Percentiles rank a stretch among this genome's conserved stretches.
Conservation (phyloP, 1,284 basidiomycete genomes). For the Mycosarcoma maydis region DNA sequence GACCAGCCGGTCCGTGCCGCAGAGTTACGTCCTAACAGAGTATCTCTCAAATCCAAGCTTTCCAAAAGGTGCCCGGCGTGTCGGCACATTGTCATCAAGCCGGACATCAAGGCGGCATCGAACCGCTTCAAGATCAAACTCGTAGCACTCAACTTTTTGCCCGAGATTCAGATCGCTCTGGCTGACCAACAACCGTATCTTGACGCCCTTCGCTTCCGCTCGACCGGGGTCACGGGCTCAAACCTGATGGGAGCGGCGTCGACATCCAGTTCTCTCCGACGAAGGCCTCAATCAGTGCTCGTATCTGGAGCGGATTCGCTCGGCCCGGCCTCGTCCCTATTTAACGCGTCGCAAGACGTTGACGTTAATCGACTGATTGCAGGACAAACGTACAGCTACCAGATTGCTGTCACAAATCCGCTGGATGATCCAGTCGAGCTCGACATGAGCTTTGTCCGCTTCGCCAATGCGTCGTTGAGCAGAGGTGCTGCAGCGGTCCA, state of each 20-base stretch:
- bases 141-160: constrained; percentile 91
- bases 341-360: constrained; percentile 17
- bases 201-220: constrained; percentile 18
- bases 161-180: constrained; percentile 74
- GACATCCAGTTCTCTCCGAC: constrained; percentile 11
- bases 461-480: constrained; percentile 7
- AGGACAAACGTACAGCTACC: constrained; percentile 50
- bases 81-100: constrained; percentile 95
- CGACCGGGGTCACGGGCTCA: background rate
- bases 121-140: constrained; percentile 96
- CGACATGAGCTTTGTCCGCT: constrained; percentile 39
- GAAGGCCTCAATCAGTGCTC: constrained; percentile 21
- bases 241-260: background rate
- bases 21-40: constrained; percentile 83
- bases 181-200: constrained; percentile 38
- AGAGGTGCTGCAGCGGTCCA: constrained; percentile 2
- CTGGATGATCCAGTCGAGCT: constrained; percentile 57
- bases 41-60: constrained; percentile 89
- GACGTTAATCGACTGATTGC: constrained; percentile 32
- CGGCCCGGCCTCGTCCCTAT: constrained; percentile 7
- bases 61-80: constrained; percentile 94
- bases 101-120: constrained; percentile 93
- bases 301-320: constrained; percentile 3
- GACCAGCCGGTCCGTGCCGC: constrained; percentile 71
- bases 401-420: constrained; percentile 55